A percentile compares a stretch with the other conserved stretches of the same genome.
Conservation (phyloP, 2,329 filamentous ascomycete species). For the Pyrenophora tritici-repentis region DNA sequence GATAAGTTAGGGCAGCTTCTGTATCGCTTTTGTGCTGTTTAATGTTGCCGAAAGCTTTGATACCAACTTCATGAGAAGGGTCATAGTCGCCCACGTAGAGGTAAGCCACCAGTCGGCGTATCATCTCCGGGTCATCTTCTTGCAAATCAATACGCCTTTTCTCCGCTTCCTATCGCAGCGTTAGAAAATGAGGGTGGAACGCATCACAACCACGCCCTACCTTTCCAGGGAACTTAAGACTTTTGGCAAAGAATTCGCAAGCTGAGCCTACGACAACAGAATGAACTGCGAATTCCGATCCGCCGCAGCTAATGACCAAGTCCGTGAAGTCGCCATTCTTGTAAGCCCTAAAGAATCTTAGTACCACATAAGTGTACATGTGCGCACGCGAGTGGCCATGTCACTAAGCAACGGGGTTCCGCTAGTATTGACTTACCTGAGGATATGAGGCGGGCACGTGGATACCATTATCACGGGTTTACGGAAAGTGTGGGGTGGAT, state of each 20-base stretch:
- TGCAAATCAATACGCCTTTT: conserved; percentile 18
- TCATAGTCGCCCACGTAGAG: conserved; percentile 29
- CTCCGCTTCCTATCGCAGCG: conserved; percentile 14
- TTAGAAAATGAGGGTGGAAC: background rate
- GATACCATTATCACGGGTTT: background rate
- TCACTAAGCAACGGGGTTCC: background rate
- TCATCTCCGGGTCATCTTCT: conserved; percentile 27
- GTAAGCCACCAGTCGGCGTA: conserved; percentile 24
- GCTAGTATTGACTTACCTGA: background rate
- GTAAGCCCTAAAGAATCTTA: conserved; percentile 12
- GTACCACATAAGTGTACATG: background rate
- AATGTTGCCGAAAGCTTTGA: background rate
- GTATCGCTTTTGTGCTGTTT: conserved; percentile 5
- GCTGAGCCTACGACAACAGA: conserved; percentile 17
- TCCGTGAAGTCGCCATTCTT: conserved; percentile 24
- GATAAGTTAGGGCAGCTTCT: background rate
- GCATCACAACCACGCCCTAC: background rate
- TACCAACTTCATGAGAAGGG: conserved; percentile 1
- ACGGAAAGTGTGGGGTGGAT: background rate
- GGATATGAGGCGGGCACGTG: background rate
- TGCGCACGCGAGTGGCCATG: no score
- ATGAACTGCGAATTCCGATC: conserved; percentile 20
- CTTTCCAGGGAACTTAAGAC: conserved; percentile 10
- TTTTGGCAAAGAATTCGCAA: conserved; percentile 24
- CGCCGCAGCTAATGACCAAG: conserved; percentile 23